Conservation (phyloP, 108 stramenopile species). For the Nitzschia sp. region DNA sequence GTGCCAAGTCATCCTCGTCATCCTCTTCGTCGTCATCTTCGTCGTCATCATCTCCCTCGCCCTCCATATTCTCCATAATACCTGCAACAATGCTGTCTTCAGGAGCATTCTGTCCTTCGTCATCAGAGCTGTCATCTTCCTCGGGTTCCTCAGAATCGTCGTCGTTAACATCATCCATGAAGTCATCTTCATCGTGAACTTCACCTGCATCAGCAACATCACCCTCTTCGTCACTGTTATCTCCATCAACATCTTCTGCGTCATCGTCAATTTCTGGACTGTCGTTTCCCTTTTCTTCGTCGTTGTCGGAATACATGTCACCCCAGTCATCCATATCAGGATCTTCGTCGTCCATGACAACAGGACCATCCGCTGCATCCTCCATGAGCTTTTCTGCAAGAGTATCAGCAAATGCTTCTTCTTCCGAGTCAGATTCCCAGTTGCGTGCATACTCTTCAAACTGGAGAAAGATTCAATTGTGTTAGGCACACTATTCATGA, state of each 20-base stretch:
- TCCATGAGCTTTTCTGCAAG: slow-evolving; percentile 90
- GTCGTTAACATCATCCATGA: slow-evolving; percentile 35
- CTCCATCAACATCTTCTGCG: slow-evolving; percentile 27
- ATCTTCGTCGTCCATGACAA: slow-evolving; percentile 87
- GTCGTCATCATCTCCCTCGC: slow-evolving; percentile 12
- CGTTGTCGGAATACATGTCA: slow-evolving; percentile 66
- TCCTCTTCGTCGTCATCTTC: slow-evolving; percentile 25
- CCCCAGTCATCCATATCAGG: slow-evolving; percentile 91
- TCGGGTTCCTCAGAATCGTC: slow-evolving; percentile 48
- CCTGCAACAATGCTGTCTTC: slow-evolving; percentile 10
- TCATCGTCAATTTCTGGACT: slow-evolving; percentile 15
- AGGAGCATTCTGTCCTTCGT: slow-evolving; percentile 30
- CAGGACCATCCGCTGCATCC: slow-evolving; percentile 53
- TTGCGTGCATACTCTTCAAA: slow-evolving; percentile 49
- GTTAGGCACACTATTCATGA: background rate
- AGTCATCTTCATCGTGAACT: slow-evolving; percentile 42
- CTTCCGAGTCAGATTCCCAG: slow-evolving; percentile 74
- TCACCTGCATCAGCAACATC: slow-evolving; percentile 31
- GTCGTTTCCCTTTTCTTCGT: slow-evolving; percentile 27
- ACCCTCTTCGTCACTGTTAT: slow-evolving; percentile 15
- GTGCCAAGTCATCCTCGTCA: slow-evolving; percentile 16
- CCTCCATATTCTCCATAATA: slow-evolving; percentile 2
- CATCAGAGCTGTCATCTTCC: slow-evolving; percentile 44
- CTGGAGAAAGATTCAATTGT: background rate
- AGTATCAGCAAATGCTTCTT: slow-evolving; percentile 87